These are phyloP conservation scores for Talaromyces piceae DNA, from an alignment of 2,329 filamentous ascomycete species.

Conservation along the genomic window DNA sequence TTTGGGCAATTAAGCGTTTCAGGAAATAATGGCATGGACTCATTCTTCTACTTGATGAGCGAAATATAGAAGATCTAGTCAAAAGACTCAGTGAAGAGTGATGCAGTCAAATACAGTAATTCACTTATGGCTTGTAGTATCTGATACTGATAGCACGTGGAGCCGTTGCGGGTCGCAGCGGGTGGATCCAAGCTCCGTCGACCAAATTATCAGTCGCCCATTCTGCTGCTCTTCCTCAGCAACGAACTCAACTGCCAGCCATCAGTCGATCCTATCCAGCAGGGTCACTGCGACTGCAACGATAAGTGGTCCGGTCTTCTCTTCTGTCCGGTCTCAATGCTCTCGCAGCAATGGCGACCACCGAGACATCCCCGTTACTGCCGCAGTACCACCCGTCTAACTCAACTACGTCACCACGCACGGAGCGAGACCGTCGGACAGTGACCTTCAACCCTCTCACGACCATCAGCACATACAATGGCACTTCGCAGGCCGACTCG, in stretches of 20 bases:
- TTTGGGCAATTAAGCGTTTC: neutral
- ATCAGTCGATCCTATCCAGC: neutral
- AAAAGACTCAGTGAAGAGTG: too few relatives aligned
- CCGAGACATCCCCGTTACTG: conserved; percentile 38
- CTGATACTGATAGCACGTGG: neutral
- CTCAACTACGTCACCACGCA: conserved; percentile 33
- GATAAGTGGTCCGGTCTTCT: neutral
- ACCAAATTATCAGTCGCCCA: neutral
- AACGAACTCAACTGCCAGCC: conserved; percentile 1
- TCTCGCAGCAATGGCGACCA: conserved; percentile 25
- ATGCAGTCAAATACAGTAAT: too few relatives aligned
- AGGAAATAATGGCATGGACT: neutral
- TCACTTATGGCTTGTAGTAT: neutral
- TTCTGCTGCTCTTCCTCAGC: neutral
- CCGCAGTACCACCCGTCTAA: conserved; percentile 24
- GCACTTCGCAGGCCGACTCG: conserved; percentile 33
- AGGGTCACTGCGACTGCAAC: neutral
- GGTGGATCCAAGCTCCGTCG: conserved; percentile 8
- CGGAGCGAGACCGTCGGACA: conserved; percentile 32
- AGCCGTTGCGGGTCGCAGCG: neutral
- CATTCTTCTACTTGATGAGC: too few relatives aligned
- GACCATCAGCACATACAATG: conserved; percentile 38
- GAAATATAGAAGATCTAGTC: too few relatives aligned
- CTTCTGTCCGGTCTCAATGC: neutral
- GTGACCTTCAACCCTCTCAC: conserved; percentile 44